Base-by-base conservation (phyloP, 2,329 filamentous ascomycete genomes). In the Penicillium sp. region DNA sequence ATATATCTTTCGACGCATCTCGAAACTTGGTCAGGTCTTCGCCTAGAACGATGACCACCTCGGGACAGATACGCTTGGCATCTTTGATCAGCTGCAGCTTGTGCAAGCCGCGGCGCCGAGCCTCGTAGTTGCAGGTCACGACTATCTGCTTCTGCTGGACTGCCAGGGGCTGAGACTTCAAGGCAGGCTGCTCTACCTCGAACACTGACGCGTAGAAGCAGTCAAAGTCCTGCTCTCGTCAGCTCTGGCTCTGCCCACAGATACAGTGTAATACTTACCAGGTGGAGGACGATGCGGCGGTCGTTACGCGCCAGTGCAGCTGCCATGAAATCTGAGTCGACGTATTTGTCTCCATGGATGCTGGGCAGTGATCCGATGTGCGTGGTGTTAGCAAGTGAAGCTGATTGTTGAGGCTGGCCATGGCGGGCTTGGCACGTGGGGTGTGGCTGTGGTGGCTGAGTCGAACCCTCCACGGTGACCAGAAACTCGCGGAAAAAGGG, bases 191-290 rank as follows among this genome's bases (percentile, higher is more conserved):
- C 67, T 89, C 87, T 58, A 87, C 87, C 74, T 97, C 91, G 61
- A 94, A 87, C 7, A 94, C 91, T 43, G 91, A 90, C 18, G 92
- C 92, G 71, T 97, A 97, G 78, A 97, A 97, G 77, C 90, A 96
- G 76, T 78, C 76, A 65, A 78, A 78, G 60, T 79, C 76, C 74
- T 76, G 47, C 17, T 27, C 27, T 33, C 29, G 42, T 58, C 34
- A 54, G 40, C 24, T 15, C 24, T 3, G 13, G 33, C n/a, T 37
- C n/a, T 10, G n/a, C 10, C 24, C 24, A 27, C 36, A 40, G 21
- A 15, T 7, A 2, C 17, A 13, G n/a, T 23, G 27, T 18, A 24
- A 40, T 43, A 44, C 82, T 68, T 76, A 93, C 90, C 75, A 96
- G 92, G 72, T 96, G 90, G 55, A 95, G 75, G 66, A 95, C 87